Conservation (phyloP, 1,284 basidiomycete species). For the Boletus sp. region DNA sequence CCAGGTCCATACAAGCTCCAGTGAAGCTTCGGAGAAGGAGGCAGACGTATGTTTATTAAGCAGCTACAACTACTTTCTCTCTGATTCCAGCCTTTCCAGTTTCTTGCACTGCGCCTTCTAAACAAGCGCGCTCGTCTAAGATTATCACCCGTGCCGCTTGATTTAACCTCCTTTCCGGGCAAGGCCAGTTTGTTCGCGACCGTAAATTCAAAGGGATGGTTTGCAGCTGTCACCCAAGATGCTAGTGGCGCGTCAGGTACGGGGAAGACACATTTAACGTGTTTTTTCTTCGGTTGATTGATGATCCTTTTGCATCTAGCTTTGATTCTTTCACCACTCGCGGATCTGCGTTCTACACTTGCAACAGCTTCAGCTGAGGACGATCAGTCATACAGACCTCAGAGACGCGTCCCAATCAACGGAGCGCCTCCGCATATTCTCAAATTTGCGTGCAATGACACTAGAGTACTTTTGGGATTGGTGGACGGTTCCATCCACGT, state of each 20-base stretch:
- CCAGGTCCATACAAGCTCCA: slow-evolving; percentile 33
- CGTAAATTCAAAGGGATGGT: slow-evolving; percentile 60
- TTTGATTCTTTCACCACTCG: slow-evolving; percentile 54
- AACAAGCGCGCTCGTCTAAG: slow-evolving; percentile 60
- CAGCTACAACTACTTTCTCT: not conserved
- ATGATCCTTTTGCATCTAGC: slow-evolving; percentile 35
- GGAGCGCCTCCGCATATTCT: slow-evolving; percentile 48
- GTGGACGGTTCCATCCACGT: slow-evolving; percentile 54
- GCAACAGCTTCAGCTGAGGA: slow-evolving; percentile 37
- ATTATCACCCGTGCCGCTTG: slow-evolving; percentile 49
- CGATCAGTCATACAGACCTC: slow-evolving; percentile 43
- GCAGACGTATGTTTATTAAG: slow-evolving; percentile 37
- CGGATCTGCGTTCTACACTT: slow-evolving; percentile 51
- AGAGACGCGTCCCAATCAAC: slow-evolving; percentile 43
- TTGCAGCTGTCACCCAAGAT: slow-evolving; percentile 51
- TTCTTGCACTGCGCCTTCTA: slow-evolving; percentile 44
- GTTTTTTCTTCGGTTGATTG: not conserved
- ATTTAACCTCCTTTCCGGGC: slow-evolving; percentile 39
- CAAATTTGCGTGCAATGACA: slow-evolving; percentile 53
- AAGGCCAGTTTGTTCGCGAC: slow-evolving; percentile 49
- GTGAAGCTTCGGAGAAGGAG: slow-evolving; percentile 39
- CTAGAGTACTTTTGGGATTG: slow-evolving; percentile 56
- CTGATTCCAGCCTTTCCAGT: slow-evolving; percentile 33
- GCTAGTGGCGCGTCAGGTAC: slow-evolving; percentile 36
- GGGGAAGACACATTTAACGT: slow-evolving; percentile 17